These are phyloP conservation scores for Wickerhamomyces bisporus DNA, from an alignment of 805 yeast species.

Conservation along the genomic window DNA sequence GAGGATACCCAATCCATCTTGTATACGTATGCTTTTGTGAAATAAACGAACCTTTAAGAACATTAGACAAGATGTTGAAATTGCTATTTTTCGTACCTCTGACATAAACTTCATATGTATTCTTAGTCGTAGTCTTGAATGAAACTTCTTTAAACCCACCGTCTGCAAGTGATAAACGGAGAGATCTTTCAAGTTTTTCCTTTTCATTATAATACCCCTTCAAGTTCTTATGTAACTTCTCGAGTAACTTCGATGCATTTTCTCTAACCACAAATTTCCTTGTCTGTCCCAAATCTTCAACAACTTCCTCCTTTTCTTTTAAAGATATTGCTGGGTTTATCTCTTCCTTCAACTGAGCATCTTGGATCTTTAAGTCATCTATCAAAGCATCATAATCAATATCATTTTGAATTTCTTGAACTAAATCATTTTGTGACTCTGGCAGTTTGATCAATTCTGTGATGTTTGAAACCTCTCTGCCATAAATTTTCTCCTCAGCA, in stretches of 20 bases:
- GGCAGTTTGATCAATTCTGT: constrained; percentile 24
- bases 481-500: constrained; percentile 10
- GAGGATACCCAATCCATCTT: constrained; percentile 38
- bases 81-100: constrained; percentile 20
- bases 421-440: constrained; percentile 35
- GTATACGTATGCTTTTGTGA: constrained; percentile 38
- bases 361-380: constrained; percentile 1
- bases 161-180: no score
- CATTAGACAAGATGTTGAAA: constrained; percentile 3
- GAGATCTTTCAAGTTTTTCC: constrained; percentile 23
- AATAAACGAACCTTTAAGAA: constrained; percentile 22
- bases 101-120: constrained; percentile 12
- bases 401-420: constrained; percentile 36
- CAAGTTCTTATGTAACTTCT: constrained; percentile 14
- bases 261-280: constrained; percentile 7
- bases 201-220: constrained; percentile 28
- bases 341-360: constrained; percentile 3
- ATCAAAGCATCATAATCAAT: constrained; percentile 35
- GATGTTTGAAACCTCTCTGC: constrained; percentile 25
- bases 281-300: not conserved
- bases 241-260: constrained; percentile 7
- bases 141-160: not conserved
- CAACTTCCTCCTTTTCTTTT: not conserved
- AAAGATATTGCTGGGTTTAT: not conserved
- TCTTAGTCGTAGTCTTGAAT: not conserved